Evolutionary conservation across 306 rosid species (phyloP), one percentile per base, ranked within the genome.

Genomic region (Crataegus laevigata): DNA sequence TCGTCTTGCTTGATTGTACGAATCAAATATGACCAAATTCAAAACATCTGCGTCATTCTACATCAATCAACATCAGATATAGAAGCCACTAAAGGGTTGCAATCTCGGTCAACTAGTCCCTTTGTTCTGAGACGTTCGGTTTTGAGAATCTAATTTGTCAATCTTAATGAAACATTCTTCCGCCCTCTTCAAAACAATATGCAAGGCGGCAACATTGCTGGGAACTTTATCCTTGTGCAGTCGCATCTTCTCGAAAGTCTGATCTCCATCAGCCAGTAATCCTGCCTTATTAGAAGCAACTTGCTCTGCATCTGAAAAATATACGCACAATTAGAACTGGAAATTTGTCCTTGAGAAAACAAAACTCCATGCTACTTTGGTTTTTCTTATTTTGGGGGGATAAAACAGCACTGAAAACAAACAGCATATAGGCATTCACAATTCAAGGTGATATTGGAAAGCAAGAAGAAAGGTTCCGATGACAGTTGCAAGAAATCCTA

Each of bases 131-230:
- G 90, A 85, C 73, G 87, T 72, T 74, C 42, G 80, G 66, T 73
- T 91, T 74, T 69, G 70, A 66, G 97, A 84, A 81, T 87, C 90
- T 71, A 88, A 81, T 71, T 86, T 83, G 64, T 91, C 96, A 58
- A 94, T 81, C 67, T 82, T 88, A 15, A 89, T 79, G 77, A 88
- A 81, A 77, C 97, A 91, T 29, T 88, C 97, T 72, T 80, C 85
- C 88, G 90, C 85, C 83, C 96, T 87, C 85, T 90, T 85, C 90
- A 90, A 55, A 73, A 89, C 89, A 66, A 77, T 9, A 40, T 90
- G 96, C 84, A 91, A 73, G 17, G 82, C 82, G 26, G 86, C 66
- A 50, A 78, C 80, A 80, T 94, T 94, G 68, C 82, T 78, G n/a
- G 94, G 78, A 54, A 87, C 75, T 82, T 90, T 91, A 12, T 87